Evolutionary conservation across 2,329 filamentous ascomycete species (phyloP).

Genomic region (Ophiostoma tasmaniense): DNA sequence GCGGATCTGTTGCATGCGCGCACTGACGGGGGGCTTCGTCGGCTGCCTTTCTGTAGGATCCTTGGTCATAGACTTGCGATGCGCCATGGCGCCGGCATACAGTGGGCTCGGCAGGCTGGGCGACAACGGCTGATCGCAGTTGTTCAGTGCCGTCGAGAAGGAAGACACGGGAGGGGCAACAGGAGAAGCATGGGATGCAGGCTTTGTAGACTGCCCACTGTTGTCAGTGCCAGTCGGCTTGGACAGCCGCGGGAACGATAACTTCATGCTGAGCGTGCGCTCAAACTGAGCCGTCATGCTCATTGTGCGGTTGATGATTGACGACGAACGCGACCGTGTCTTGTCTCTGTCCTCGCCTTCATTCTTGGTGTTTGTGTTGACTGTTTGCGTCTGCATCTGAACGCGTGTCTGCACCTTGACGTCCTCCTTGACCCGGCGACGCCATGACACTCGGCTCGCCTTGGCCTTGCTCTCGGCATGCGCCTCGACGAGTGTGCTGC

Average conservation of each 20-base stretch:
- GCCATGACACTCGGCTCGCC: slow-evolving; percentile 6
- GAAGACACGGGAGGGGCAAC: neutral
- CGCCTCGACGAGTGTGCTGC: neutral
- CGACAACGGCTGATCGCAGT: neutral
- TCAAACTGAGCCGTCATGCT: slow-evolving; percentile 28
- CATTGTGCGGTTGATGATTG: slow-evolving; percentile 24
- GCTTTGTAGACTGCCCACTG: neutral
- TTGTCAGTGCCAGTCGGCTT: neutral
- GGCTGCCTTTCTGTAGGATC: neutral
- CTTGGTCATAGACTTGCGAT: neutral
- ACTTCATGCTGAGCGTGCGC: slow-evolving; percentile 18
- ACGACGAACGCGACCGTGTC: neutral
- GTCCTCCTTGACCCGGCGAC: slow-evolving; percentile 10
- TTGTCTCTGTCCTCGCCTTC: neutral
- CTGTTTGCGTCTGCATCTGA: neutral
- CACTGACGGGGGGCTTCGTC: slow-evolving; percentile 32
- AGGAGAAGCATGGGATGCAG: neutral
- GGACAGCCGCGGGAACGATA: slow-evolving; percentile 8
- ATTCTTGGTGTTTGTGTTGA: neutral
- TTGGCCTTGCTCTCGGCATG: neutral
- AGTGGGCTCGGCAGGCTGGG: neutral
- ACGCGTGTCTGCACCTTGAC: neutral
- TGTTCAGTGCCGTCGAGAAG: neutral
- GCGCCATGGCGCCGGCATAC: neutral
- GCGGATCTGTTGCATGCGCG: slow-evolving; percentile 32